phyloP scores from a whole-genome alignment of 306 rosid genomes.

The Pterocarpus santalinus region DNA sequence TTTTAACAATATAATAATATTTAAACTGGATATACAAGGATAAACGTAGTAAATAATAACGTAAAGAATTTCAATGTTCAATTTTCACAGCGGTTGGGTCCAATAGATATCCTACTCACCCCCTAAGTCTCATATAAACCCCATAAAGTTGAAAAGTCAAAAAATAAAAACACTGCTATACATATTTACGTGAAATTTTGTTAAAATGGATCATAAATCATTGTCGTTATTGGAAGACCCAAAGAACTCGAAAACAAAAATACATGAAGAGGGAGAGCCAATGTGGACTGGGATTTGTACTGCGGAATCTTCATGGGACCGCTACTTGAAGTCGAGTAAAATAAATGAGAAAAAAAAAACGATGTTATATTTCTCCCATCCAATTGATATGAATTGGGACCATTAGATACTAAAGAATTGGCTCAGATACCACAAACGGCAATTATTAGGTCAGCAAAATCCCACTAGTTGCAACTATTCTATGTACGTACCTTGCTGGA shows the following conservation, averaged over 20 bases:
- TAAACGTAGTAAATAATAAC: too few relatives aligned
- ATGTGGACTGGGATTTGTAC: conserved; percentile 13
- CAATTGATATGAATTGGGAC: conserved; percentile 37
- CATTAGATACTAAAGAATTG: conserved; percentile 47
- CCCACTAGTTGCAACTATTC: conserved; percentile 42
- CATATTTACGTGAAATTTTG: neutral
- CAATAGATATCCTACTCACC: too few relatives aligned
- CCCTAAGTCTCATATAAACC: neutral
- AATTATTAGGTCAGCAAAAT: conserved; percentile 34
- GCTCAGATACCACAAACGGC: conserved; percentile 13
- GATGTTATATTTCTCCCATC: conserved; percentile 26
- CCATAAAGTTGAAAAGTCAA: neutral
- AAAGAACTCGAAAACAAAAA: conserved; percentile 28
- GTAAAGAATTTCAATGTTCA: too few relatives aligned
- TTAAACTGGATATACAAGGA: neutral
- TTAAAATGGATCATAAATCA: neutral
- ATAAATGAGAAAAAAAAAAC: conserved; percentile 4
- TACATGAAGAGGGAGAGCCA: neutral
- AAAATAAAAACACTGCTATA: too few relatives aligned
- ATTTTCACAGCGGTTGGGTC: too few relatives aligned
- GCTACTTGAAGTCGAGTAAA: conserved; percentile 22
- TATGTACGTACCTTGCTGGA: conserved; percentile 85
- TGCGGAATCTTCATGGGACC: conserved; percentile 47
- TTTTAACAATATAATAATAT: neutral
- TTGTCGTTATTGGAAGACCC: neutral